Percentiles rank a stretch among this genome's conserved stretches.
Evolutionary conservation across 805 yeast species (phyloP).

Genomic region (Ogataea trehaloabstinens): DNA sequence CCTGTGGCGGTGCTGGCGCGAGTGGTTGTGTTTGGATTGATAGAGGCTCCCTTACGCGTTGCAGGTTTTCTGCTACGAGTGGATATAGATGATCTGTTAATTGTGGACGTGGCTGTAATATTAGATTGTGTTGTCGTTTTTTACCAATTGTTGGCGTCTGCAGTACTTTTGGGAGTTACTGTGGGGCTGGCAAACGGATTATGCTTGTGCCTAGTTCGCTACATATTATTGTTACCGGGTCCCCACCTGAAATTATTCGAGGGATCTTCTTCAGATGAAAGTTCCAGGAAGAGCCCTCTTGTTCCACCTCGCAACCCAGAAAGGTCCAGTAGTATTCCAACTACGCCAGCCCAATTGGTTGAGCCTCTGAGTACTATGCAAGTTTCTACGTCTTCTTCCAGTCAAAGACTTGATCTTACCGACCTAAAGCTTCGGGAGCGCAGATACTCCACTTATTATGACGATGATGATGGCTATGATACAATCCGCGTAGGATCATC

Average conservation of each 20-base stretch:
- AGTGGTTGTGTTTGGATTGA: constrained; percentile 9
- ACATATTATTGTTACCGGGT: constrained; percentile 10
- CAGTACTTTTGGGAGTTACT: constrained; percentile 21
- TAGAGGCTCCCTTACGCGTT: constrained; percentile 7
- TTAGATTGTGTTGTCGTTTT: constrained; percentile 16
- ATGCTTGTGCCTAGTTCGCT: constrained; percentile 15
- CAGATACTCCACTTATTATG: constrained; percentile 16
- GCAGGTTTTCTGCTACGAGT: constrained; percentile 11
- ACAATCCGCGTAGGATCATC: constrained; percentile 10
- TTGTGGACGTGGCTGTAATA: constrained; percentile 3
- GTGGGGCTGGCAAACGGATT: constrained; percentile 21
- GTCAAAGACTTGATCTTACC: constrained; percentile 7
- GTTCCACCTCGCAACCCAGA: background rate
- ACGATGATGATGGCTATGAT: constrained; percentile 24
- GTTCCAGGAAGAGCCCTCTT: background rate
- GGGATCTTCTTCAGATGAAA: background rate
- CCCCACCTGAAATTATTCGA: background rate
- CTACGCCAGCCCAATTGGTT: background rate
- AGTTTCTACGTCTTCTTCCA: constrained; percentile 1
- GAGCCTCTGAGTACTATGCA: background rate
- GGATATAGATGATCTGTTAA: constrained; percentile 4
- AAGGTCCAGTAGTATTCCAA: background rate
- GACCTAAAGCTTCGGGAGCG: constrained; percentile 11
- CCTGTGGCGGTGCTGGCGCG: constrained; percentile 7
- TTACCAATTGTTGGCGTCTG: constrained; percentile 24